These are phyloP conservation scores for Auriculariales sp. DNA, from an alignment of 768 basidiomycete genomes.

Conservation along the genomic window DNA sequence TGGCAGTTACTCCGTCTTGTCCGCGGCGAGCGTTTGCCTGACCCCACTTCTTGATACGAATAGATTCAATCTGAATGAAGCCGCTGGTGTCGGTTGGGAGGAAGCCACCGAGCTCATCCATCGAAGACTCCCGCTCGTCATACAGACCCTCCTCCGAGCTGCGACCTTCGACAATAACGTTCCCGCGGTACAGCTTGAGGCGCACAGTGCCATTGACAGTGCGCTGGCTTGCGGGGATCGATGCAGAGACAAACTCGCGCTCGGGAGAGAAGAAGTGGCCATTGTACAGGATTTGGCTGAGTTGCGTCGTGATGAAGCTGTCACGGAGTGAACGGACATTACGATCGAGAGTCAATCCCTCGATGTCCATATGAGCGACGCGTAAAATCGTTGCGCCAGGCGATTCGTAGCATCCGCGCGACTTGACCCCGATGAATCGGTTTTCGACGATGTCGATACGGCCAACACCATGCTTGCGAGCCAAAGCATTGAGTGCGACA, in stretches of 20 bases:
- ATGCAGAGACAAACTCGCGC: conserved; percentile 82
- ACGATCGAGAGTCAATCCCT: conserved; percentile 94
- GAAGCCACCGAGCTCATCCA: conserved; percentile 98
- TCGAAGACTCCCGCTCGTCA: conserved; percentile 88
- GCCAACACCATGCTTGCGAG: conserved; percentile 88
- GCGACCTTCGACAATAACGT: conserved; percentile 86
- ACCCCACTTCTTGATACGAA: conserved; percentile 97
- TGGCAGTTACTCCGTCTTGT: conserved; percentile 57
- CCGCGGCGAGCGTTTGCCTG: conserved; percentile 77
- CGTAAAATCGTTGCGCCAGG: conserved; percentile 95
- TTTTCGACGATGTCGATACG: conserved; percentile 99
- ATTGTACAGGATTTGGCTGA: conserved; percentile 90
- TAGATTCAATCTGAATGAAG: conserved; percentile 95
- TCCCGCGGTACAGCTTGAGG: conserved; percentile 90
- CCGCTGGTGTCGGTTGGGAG: conserved; percentile 91
- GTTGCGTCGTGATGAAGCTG: conserved; percentile 83
- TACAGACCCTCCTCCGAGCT: conserved; percentile 88
- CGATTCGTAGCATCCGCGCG: conserved; percentile 97
- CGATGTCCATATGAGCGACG: conserved; percentile 88
- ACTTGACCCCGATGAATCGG: conserved; percentile 98
- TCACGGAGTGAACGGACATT: conserved; percentile 91
- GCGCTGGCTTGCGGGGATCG: conserved; percentile 86
- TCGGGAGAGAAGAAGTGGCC: conserved; percentile 99
- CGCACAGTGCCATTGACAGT: conserved; percentile 91
- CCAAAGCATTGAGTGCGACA: conserved; percentile 78